Evolutionary conservation across 495 filamentous ascomycete species (phyloP).

Genomic region (Evansstolkia leycettana): DNA sequence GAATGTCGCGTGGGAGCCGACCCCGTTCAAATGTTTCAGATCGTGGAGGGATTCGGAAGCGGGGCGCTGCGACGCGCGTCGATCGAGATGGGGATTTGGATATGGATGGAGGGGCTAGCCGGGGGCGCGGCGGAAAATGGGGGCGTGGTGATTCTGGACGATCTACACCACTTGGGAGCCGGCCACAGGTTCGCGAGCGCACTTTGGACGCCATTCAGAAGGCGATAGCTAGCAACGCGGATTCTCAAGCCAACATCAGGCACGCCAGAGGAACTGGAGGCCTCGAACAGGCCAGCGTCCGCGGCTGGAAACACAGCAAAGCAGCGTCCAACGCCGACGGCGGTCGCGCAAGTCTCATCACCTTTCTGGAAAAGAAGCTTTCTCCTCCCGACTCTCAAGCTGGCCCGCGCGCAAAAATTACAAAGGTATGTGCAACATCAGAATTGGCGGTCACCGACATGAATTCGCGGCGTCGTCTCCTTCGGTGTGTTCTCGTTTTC

Average conservation of each 20-base stretch:
- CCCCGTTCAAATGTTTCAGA: constrained; percentile 20
- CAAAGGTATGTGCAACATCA: constrained; percentile 67
- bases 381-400: constrained; percentile 35
- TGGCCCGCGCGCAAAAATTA: constrained; percentile 50
- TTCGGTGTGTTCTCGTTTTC: constrained; percentile 44
- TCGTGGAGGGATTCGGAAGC: constrained; percentile 65
- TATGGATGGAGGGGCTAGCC: constrained; percentile 47
- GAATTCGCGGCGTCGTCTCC: constrained; percentile 38
- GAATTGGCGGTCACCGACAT: constrained; percentile 36
- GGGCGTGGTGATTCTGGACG: constrained; percentile 26
- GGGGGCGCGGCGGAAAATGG: constrained; percentile 24
- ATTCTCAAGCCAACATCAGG: constrained; percentile 29
- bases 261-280: constrained; percentile 12
- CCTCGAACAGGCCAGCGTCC: constrained; percentile 39
- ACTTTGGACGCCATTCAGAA: constrained; percentile 27
- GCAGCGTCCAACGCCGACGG: constrained; percentile 56
- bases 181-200: constrained; percentile 15
- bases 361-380: constrained; percentile 75
- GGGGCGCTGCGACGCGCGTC: constrained; percentile 34
- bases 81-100: constrained; percentile 76
- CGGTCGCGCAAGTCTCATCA: constrained; percentile 54
- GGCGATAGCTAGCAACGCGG: constrained; percentile 24
- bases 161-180: constrained; percentile 9
- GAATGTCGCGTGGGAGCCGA: constrained; percentile 19
- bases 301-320: constrained; percentile 67